Base-by-base conservation (phyloP, 2,329 filamentous ascomycete genomes). In the Ascochyta viciae-villosae region DNA sequence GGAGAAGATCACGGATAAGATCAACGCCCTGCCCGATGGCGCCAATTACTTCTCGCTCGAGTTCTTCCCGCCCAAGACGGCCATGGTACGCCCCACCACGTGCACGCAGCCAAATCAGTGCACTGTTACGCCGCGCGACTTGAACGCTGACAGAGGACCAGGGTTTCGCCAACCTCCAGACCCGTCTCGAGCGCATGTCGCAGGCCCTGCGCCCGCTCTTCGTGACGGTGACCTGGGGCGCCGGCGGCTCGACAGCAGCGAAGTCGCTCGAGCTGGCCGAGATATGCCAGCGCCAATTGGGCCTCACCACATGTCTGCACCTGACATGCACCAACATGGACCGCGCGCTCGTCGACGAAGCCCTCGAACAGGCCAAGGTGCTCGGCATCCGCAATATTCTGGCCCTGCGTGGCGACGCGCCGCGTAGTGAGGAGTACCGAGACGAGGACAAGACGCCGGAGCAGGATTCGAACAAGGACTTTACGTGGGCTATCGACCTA, bases 241-340 rank as follows among this genome's bases (percentile, higher is more conserved):
- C 95, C 24, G 95, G 95, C 58, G 95, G 95, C 48, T 96, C 90
- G 62, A 99, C 95, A 0, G 89, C 92, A 4, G 85, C 86, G 54
- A 96, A 96, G 79, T 96, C 92, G 29, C 86, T 99, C 57, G 92
- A 97, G 77, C 85, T 99, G 61, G 95, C 95, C 41, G 94, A 98
- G 79, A 86, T 98, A 68, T 97, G 93, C 76, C 95, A 98, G 80
- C 85, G 92, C 59, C 92, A 96, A 77, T 80, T 98, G 51, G 91
- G 91, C 56, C 83, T 99, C 56, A 98, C 95, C 38, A 99, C 95
- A 58, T 97, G 95, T 76, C 82, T 99, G 63, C 95, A 99, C 75
- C 81, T 99, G 64, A 99, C 95, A 3, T 99, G 95, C 78, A 99
- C 95, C 51, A 98, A 99, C 76, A 98, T 98, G 94, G 95, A 89